These are phyloP conservation scores for Oryza coarctata DNA, from an alignment of 176 grass and related monocot genomes.

Conservation along the genomic window DNA sequence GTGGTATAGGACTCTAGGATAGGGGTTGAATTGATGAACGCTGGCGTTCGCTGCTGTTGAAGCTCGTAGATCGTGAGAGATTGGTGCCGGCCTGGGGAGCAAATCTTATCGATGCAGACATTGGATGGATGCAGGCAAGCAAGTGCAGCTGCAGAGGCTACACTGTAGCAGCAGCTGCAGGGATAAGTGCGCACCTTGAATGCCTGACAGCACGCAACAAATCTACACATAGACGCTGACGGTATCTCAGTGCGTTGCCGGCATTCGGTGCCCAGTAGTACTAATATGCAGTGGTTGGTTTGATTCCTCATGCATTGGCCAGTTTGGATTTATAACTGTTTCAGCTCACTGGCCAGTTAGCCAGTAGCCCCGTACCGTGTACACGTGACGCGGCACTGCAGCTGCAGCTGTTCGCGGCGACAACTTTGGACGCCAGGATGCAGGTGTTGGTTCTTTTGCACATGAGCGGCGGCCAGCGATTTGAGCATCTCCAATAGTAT, in stretches of 20 bases:
- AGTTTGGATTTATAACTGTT: background rate
- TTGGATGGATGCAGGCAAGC: background rate
- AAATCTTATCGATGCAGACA: constrained; percentile 1
- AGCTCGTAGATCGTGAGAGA: background rate
- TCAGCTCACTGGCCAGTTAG: no score
- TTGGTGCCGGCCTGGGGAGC: background rate
- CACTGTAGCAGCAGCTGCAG: background rate
- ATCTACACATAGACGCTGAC: background rate
- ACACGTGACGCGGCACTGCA: no score
- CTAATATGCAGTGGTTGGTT: background rate
- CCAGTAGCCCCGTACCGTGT: no score
- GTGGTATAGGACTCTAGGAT: no score
- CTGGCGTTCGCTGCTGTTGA: background rate
- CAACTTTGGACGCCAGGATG: background rate
- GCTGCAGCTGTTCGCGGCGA: no score
- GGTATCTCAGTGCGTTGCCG: background rate
- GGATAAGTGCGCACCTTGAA: background rate
- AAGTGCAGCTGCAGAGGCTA: background rate
- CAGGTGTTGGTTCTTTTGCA: background rate
- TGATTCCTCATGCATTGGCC: background rate
- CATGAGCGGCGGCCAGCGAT: background rate
- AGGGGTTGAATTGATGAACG: background rate
- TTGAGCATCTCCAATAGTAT: no score
- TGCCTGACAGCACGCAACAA: constrained; percentile 17
- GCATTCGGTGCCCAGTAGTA: no score